Base-by-base conservation (phyloP, 2,329 filamentous ascomycete genomes). In the Microcyclosporella mali region DNA sequence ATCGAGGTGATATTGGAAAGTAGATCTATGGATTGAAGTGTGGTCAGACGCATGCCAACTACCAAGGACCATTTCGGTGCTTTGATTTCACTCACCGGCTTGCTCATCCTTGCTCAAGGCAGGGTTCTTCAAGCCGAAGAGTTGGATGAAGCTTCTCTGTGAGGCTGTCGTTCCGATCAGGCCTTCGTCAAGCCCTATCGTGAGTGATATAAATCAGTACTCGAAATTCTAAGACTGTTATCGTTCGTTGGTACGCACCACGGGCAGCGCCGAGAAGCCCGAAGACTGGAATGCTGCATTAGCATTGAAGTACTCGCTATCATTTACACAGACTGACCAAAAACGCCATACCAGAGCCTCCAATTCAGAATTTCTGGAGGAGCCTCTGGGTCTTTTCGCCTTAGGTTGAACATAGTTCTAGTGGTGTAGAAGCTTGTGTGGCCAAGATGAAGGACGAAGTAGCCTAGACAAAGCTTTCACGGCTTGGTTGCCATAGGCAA, bases 121-220 rank as follows among this genome's bases (percentile, higher is more conserved):
- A 56, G 81, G 79, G 2, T 70, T 67, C 4, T 69, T 65, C 48
- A 80, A 78, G 52, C 78, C 56, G 59, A 85, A 82, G 27, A 70
- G 71, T 1, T 62, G 52, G 52, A 81, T 73, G 61, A 86, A 86
- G 39, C 81, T 70, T 50, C 73, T 69, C n/a, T 79, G 79, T 58
- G 79, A 77, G 63, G 85, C 52, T 12, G 55, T 57, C 4, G 59
- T 63, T 34, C 60, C 69, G 50, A 88, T 88, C 46, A 90, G 72
- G 47, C 85, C 85, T 64, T 90, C 85, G 50, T 90, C 85, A n/a
- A 88, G 66, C 55, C 85, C n/a, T n/a, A n/a, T n/a, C n/a, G n/a
- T n/a, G n/a, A n/a, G n/a, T n/a, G n/a, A n/a, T n/a, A n/a, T n/a
- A n/a, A n/a, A n/a, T n/a, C n/a, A n/a, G n/a, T n/a, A n/a, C n/a